Evolutionary conservation across 148 eudicot species (phyloP).

Genomic region (Rheum nobile): DNA sequence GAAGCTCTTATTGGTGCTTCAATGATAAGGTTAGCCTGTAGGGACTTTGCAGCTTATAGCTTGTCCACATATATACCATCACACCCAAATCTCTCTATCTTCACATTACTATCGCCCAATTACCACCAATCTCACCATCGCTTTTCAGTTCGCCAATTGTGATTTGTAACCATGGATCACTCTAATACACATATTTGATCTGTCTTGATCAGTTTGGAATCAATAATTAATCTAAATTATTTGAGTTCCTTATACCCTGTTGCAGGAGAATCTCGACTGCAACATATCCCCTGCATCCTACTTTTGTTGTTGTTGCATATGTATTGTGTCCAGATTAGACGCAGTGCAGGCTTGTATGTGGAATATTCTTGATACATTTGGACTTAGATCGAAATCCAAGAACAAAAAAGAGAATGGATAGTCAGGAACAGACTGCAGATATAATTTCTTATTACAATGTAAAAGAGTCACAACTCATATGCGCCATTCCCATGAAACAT

Average conservation of each 20-base stretch:
- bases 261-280: too few species aligned
- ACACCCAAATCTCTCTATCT: background rate
- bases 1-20: background rate
- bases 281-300: too few species aligned
- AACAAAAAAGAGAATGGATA: background rate
- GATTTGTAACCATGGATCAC: too few species aligned
- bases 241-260: too few species aligned
- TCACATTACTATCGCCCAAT: background rate
- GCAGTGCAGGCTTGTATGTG: too few species aligned
- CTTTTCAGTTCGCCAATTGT: background rate
- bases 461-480: conserved; percentile 5
- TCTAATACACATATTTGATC: too few species aligned
- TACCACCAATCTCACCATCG: background rate
- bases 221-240: too few species aligned
- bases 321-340: too few species aligned
- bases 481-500: conserved; percentile 1
- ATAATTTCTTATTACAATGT: background rate
- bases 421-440: conserved; percentile 2
- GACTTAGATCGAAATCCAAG: too few species aligned
- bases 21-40: background rate
- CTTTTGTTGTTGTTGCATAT: too few species aligned
- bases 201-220: too few species aligned
- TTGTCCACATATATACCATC: background rate
- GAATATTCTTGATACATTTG: too few species aligned
- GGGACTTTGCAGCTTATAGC: background rate